phyloP scores from a whole-genome alignment of 225 moss, liverwort and hornwort genomes.

The Asterella californica region DNA sequence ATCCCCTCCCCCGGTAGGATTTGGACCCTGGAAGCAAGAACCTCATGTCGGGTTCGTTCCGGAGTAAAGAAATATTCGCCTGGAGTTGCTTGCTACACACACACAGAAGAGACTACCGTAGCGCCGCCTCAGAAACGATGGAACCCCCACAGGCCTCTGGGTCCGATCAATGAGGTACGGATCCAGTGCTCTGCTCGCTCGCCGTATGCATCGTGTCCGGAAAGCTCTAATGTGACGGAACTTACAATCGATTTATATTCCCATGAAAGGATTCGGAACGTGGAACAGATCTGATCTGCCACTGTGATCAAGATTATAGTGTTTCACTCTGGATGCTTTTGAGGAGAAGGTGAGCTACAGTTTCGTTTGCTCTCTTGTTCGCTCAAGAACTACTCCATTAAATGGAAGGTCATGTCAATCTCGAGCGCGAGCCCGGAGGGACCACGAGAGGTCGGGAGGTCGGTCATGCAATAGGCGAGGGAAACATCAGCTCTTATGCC shows the following conservation, averaged over 20 bases:
- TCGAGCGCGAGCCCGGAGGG: background rate
- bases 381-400: background rate
- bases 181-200: too few species aligned
- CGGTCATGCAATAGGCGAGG: background rate
- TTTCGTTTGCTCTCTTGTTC: background rate
- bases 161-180: background rate
- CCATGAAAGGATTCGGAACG: background rate
- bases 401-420: background rate
- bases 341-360: background rate
- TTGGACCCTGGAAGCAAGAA: background rate
- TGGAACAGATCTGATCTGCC: background rate
- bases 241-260: background rate
- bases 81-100: background rate
- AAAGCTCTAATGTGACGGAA: background rate
- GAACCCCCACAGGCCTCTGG: background rate
- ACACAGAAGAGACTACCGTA: conserved; percentile 3
- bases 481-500: background rate
- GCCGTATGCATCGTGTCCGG: too few species aligned
- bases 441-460: background rate
- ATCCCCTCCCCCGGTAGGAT: background rate
- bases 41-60: background rate
- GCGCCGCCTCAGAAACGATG: conserved; percentile 2
- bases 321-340: background rate
- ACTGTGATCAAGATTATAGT: background rate
- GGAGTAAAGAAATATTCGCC: background rate